Percentiles rank a stretch among this genome's conserved stretches.
These are phyloP conservation scores for Malus domestica DNA, from an alignment of 306 rosid species.

Conservation along the genomic window DNA sequence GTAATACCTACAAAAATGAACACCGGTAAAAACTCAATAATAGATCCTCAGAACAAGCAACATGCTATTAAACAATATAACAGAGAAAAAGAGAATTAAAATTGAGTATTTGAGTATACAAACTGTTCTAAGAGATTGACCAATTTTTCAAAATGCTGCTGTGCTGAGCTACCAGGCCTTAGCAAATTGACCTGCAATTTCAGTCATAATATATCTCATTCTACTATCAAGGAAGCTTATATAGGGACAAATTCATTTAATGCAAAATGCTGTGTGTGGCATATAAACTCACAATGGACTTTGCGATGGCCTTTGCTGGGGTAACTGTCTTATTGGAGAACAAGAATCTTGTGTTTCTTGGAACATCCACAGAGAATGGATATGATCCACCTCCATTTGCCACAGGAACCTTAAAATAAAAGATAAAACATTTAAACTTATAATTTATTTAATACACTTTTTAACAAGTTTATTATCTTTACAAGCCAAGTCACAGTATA, in stretches of 20 bases:
- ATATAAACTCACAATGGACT: slow-evolving; percentile 71
- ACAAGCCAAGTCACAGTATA: slow-evolving; percentile 7
- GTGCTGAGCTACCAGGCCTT: slow-evolving; percentile 69
- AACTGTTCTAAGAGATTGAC: slow-evolving; percentile 98
- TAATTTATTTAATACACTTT: not conserved
- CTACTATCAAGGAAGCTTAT: slow-evolving; percentile 15
- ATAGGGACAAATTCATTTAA: slow-evolving; percentile 11
- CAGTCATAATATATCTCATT: slow-evolving; percentile 17
- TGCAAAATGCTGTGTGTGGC: slow-evolving; percentile 3
- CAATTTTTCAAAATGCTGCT: slow-evolving; percentile 79
- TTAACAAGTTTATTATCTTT: not conserved
- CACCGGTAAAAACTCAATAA: slow-evolving; percentile 4
- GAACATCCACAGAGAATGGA: slow-evolving; percentile 91
- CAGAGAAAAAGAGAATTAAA: slow-evolving; percentile 16
- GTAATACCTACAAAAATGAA: slow-evolving; percentile 62
- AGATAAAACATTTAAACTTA: slow-evolving; percentile 13
- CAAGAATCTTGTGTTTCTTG: slow-evolving; percentile 91
- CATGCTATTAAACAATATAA: not conserved
- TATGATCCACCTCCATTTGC: slow-evolving; percentile 96
- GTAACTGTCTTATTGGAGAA: slow-evolving; percentile 75
- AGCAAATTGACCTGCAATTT: slow-evolving; percentile 73
- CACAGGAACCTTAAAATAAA: slow-evolving; percentile 59
- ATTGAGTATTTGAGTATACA: slow-evolving; percentile 40
- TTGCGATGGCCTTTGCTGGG: slow-evolving; percentile 89
- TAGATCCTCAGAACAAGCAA: not conserved